Conservation (phyloP, 305 asterid genomes). For the Fraxinus floribunda region DNA sequence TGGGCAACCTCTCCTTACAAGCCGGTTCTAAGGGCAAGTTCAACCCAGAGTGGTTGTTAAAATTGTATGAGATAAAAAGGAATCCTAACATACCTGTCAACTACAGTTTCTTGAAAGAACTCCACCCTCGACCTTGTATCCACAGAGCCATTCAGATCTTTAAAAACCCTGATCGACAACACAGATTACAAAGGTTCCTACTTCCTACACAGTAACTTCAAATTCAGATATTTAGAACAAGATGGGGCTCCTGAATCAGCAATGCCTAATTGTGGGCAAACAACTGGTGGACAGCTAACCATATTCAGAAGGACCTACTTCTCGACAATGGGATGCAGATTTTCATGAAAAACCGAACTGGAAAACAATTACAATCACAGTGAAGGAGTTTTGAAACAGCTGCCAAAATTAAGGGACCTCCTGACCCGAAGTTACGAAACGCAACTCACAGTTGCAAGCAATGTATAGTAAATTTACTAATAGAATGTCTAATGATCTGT, state of each 20-base stretch:
- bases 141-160: neutral
- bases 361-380: neutral
- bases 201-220: neutral
- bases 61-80: neutral
- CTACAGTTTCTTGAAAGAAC: neutral
- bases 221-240: neutral
- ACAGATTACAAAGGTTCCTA: neutral
- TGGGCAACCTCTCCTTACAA: neutral
- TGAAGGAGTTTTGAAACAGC: neutral
- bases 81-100: neutral
- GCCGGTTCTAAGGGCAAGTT: neutral
- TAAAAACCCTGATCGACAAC: neutral
- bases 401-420: neutral
- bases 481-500: neutral
- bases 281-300: neutral
- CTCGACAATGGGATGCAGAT: neutral
- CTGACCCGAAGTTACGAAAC: neutral
- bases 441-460: neutral
- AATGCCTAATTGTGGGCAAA: neutral
- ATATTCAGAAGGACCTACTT: neutral
- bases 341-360: neutral
- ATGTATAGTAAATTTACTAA: neutral
- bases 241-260: neutral
- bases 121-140: neutral
- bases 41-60: neutral